Evolutionary conservation across 495 filamentous ascomycete species (phyloP), one percentile per base, ranked within the genome.

Genomic region (Penicillium salamii): DNA sequence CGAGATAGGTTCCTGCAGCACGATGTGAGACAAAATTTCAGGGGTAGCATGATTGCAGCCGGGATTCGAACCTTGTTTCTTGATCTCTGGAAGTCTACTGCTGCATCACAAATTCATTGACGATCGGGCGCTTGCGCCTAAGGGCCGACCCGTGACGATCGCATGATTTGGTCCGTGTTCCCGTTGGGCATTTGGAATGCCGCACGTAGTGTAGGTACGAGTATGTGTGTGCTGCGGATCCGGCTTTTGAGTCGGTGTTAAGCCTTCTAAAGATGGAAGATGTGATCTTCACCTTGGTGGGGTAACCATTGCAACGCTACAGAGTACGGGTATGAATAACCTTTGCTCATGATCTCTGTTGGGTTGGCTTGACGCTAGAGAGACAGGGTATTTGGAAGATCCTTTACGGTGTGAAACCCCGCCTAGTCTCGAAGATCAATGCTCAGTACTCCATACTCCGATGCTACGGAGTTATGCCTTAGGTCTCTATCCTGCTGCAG

Each of bases 101-200:
- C 43, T 32, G 14, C 20, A 19, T 32, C 28, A 20, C 15, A 21
- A 23, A 39, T 7, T 29, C 35, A 29, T 15, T 17, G 26, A 17
- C 7, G n/a, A 5, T 8, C 17, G 45, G 13, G 35, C 26, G 24
- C 28, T 31, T 28, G 6, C 19, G 17, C 15, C 24, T 7, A 26
- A 32, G 46, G 46, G 46, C 46, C 46, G 46, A 48, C 35, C 46
- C 46, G 46, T 40, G 36, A 40, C 17, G 46, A 48, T 40, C 24
- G 14, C 18, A n/a, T 24, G n/a, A 13, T 12, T 12, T 36, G 19
- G 8, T 17, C 34, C 34, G 5, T 36, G 2, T 11, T 29, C 9
- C 28, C 17, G 26, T 17, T 20, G 11, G 6, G 32, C 12, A 39
- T 47, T 47, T 39, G 34, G 20, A 20, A 47, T 47, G n/a, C n/a